Evolutionary conservation across 2,329 filamentous ascomycete species (phyloP).

Genomic region (Colletotrichum sp.): DNA sequence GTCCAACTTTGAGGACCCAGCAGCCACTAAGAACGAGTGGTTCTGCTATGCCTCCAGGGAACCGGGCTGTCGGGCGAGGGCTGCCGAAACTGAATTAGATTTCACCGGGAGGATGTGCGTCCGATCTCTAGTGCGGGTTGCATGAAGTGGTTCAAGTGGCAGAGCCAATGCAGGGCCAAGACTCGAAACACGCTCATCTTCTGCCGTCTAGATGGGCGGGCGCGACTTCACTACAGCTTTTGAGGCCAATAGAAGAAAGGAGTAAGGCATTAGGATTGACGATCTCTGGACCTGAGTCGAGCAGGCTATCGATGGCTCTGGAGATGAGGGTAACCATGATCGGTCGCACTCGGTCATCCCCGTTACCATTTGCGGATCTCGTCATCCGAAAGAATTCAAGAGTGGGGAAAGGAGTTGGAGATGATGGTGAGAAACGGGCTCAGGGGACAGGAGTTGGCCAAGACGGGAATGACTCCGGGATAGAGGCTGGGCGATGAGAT

Average conservation of each 20-base stretch:
- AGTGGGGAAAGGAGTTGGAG: not conserved
- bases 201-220: not conserved
- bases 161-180: not conserved
- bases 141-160: not conserved
- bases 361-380: not conserved
- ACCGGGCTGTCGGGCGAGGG: not conserved
- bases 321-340: not conserved
- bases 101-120: conserved; percentile 9
- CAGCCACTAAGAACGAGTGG: not conserved
- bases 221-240: not conserved
- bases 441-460: not conserved
- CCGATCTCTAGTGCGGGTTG: conserved; percentile 9
- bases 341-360: not conserved
- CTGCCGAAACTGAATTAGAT: not conserved
- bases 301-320: not conserved
- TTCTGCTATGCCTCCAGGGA: not conserved
- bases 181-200: conserved; percentile 13
- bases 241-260: not conserved
- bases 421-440: not conserved
- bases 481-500: not conserved
- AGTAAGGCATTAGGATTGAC: not conserved
- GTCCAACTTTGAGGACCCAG: not conserved
- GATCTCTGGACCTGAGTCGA: not conserved
- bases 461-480: conserved; percentile 10
- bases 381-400: conserved; percentile 8